phyloP scores from a whole-genome alignment of 2,329 filamentous ascomycete genomes.

The Cytospora piceicola region DNA sequence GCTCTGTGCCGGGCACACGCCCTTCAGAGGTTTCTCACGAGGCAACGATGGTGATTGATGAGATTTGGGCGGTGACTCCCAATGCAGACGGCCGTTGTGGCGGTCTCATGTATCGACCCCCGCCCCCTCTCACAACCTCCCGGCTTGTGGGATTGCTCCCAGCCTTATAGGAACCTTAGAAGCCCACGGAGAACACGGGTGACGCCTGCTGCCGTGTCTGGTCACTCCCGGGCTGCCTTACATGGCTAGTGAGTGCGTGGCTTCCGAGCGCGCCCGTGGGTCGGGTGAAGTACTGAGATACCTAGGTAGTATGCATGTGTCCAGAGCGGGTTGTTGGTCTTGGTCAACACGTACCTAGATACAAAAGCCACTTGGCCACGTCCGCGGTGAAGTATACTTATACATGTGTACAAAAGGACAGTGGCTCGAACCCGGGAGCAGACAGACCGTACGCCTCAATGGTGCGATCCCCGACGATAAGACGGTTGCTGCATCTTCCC shows the following conservation, averaged over 20 bases:
- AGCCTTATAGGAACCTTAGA: conserved; percentile 4
- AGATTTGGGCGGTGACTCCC: conserved; percentile 1
- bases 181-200: neutral
- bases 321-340: neutral
- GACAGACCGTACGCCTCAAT: neutral
- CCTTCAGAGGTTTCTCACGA: neutral
- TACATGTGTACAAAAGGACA: neutral
- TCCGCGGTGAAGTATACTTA: neutral
- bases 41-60: neutral
- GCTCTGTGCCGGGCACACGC: neutral
- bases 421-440: neutral
- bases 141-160: neutral
- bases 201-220: neutral
- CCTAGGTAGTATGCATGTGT: too few relatives aligned
- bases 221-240: neutral
- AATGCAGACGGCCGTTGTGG: conserved; percentile 26
- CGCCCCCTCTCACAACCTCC: too few relatives aligned
- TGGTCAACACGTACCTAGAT: neutral
- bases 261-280: neutral
- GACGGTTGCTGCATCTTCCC: conserved; percentile 13
- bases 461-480: neutral
- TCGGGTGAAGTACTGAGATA: neutral
- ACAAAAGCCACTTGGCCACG: neutral
- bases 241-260: neutral
- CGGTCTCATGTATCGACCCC: conserved; percentile 23